Base-by-base conservation (phyloP, 306 rosid genomes). In the Mimosa bimucronata region DNA sequence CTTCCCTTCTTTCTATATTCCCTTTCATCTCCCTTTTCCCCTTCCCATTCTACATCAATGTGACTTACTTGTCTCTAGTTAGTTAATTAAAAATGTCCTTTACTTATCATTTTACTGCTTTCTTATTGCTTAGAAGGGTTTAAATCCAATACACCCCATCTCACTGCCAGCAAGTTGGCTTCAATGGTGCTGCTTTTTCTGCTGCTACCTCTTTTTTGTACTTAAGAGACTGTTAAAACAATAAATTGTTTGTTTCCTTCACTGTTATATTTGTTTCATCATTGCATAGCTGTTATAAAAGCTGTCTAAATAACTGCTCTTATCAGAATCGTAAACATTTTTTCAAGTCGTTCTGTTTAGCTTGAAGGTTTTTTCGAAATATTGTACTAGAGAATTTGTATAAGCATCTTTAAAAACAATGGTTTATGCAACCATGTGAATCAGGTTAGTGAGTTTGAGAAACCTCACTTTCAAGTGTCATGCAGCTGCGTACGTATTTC, bases 361-460 rank as follows among this genome's bases (percentile, higher is more conserved):
- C 60, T 75, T 31, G 69, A 45, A 21, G 52, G 15, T 72, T 42
- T 65, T 84, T 60, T 18, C 21, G 25, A 31, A n/a, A 9, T 69
- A 53, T 61, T 34, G 7, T 44, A 76, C 23, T 38, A 38, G 79
- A 65, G 66, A 12, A n/a, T 7, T 25, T 0, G 1, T 52, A 67
- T 60, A 16, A 73, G 28, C 71, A 73, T 57, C 64, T 77, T 58
- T 46, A 64, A 29, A 84, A 29, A 55, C 52, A 38, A 58, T 58
- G 65, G 21, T 64, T 5, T 55, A 26, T 37, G 65, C 57, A 79
- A 48, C 53, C 16, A 40, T 41, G n/a, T 79, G 10, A 14, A 58
- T 34, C 77, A 29, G 71, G 31, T 34, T 31, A 30, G 12, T n/a
- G 4, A n/a, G 28, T 53, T 7, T 66, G 7, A 18, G 37, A 67